These are phyloP conservation scores for Acer campestre DNA, from an alignment of 345 rosid genomes.

Conservation along the genomic window DNA sequence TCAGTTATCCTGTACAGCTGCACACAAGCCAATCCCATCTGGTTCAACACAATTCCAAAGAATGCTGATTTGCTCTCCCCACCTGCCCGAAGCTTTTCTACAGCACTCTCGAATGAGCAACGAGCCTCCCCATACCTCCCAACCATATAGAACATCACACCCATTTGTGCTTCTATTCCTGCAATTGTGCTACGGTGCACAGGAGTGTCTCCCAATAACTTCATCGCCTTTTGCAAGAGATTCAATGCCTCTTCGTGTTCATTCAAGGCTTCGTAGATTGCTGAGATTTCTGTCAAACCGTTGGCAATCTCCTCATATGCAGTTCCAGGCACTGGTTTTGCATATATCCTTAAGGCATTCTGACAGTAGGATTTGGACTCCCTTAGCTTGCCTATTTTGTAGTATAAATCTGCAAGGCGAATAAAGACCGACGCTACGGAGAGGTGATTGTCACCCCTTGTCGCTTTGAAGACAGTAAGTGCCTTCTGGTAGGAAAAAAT, in stretches of 20 bases:
- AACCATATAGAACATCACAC: constrained; percentile 53
- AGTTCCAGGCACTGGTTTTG: constrained; percentile 52
- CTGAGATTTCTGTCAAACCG: constrained; percentile 54
- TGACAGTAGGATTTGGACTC: constrained; percentile 59
- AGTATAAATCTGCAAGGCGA: constrained; percentile 53
- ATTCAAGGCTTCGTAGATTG: constrained; percentile 45
- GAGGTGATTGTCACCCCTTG: constrained; percentile 52
- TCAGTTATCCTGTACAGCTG: constrained; percentile 54
- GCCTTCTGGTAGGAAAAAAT: constrained; percentile 60
- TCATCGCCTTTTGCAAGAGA: constrained; percentile 51
- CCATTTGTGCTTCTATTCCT: constrained; percentile 65
- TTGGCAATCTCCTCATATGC: constrained; percentile 47
- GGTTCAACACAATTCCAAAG: constrained; percentile 56
- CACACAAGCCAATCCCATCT: constrained; percentile 60
- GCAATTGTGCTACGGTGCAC: constrained; percentile 55
- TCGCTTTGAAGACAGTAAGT: constrained; percentile 55
- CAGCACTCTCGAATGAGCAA: constrained; percentile 44
- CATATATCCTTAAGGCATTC: constrained; percentile 56
- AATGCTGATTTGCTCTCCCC: constrained; percentile 54
- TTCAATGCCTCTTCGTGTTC: constrained; percentile 57
- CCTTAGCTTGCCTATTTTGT: constrained; percentile 52
- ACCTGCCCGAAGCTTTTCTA: constrained; percentile 43
- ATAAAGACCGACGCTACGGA: constrained; percentile 50
- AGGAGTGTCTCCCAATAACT: constrained; percentile 47
- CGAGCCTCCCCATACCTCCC: constrained; percentile 53